A percentile compares a stretch with the other conserved stretches of the same genome.
These are phyloP conservation scores for Plantago major DNA, from an alignment of 257 asterid species.

Conservation along the genomic window DNA sequence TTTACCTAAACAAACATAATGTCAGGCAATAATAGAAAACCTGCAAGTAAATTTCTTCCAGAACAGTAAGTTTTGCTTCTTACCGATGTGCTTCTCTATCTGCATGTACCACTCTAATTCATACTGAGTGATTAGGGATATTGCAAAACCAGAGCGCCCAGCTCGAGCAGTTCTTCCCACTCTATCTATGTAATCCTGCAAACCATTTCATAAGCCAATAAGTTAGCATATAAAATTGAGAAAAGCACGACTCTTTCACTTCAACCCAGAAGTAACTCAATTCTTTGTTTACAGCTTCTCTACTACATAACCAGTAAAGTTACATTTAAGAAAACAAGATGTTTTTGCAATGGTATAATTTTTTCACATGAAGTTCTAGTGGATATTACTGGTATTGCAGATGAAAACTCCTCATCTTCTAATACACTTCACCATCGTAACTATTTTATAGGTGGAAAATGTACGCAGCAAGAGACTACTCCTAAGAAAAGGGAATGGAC, in stretches of 20 bases:
- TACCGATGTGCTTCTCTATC: slow-evolving; percentile 82
- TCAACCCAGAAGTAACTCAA: too few species aligned
- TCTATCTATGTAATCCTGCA: slow-evolving; percentile 87
- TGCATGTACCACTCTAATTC: slow-evolving; percentile 86
- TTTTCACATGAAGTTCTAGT: too few species aligned
- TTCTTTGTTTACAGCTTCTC: too few species aligned
- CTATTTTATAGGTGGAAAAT: too few species aligned
- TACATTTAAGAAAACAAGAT: too few species aligned
- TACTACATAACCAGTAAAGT: too few species aligned
- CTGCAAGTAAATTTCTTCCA: background rate
- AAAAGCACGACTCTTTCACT: background rate
- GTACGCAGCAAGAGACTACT: background rate
- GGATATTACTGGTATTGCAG: too few species aligned
- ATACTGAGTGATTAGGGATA: slow-evolving; percentile 75
- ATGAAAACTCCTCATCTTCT: too few species aligned
- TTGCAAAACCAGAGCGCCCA: slow-evolving; percentile 88
- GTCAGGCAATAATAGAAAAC: slow-evolving; percentile 2
- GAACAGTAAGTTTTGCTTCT: slow-evolving; percentile 7
- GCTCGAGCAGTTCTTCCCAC: slow-evolving; percentile 99
- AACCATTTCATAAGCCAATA: slow-evolving; percentile 15
- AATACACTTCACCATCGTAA: too few species aligned
- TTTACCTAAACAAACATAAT: slow-evolving; percentile 44
- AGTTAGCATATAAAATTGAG: slow-evolving; percentile 10
- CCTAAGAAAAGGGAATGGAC: background rate
- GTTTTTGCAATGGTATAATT: too few species aligned